Conservation (phyloP, 768 basidiomycete genomes). For the Macrolepiota albuminosa region DNA sequence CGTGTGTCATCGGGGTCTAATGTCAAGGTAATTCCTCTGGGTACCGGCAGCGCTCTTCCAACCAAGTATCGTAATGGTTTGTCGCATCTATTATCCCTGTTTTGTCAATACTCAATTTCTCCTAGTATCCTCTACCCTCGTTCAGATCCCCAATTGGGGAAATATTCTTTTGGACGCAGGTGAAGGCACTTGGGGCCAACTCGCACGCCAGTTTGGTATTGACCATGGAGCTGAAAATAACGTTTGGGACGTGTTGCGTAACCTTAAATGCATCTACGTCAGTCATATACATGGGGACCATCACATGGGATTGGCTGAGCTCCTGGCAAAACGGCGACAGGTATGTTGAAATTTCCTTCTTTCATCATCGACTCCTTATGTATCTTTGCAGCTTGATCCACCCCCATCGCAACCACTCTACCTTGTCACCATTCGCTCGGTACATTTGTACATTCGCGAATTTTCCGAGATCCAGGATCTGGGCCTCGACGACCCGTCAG, state of each 20-base stretch:
- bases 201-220: slow-evolving; percentile 70
- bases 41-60: slow-evolving; percentile 86
- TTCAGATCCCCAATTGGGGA: slow-evolving; percentile 69
- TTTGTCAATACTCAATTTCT: background rate
- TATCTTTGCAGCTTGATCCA: slow-evolving; percentile 54
- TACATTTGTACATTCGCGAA: slow-evolving; percentile 70
- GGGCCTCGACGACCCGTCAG: slow-evolving; percentile 46
- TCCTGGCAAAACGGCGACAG: slow-evolving; percentile 65
- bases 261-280: slow-evolving; percentile 76
- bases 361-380: background rate
- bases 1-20: slow-evolving; percentile 46
- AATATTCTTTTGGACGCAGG: slow-evolving; percentile 84
- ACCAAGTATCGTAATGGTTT: slow-evolving; percentile 84
- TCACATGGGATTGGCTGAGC: slow-evolving; percentile 74
- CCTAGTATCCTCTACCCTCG: slow-evolving; percentile 69
- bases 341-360: slow-evolving; percentile 30
- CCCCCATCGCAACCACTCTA: slow-evolving; percentile 61
- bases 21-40: slow-evolving; percentile 70
- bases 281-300: slow-evolving; percentile 94
- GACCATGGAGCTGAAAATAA: slow-evolving; percentile 27
- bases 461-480: slow-evolving; percentile 65
- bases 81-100: slow-evolving; percentile 13
- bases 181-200: slow-evolving; percentile 91
- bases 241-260: slow-evolving; percentile 58
- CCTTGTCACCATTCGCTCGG: slow-evolving; percentile 53